phyloP scores from a whole-genome alignment of 805 yeast species.

The Ogataea nitratoaversa region DNA sequence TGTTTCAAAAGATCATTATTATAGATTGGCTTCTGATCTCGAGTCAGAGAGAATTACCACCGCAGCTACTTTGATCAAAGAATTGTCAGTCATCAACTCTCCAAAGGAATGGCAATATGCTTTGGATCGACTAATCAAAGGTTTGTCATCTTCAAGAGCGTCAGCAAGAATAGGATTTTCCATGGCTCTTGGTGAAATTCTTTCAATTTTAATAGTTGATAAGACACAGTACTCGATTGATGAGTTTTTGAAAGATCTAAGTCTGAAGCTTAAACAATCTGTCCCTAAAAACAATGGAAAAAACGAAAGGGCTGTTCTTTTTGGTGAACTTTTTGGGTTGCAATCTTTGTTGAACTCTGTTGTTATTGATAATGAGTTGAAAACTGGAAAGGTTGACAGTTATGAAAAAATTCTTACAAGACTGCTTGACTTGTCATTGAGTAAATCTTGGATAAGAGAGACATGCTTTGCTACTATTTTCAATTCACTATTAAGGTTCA shows the following conservation, averaged over 20 bases:
- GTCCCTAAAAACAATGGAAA: constrained; percentile 60
- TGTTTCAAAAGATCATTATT: constrained; percentile 73
- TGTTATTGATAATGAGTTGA: constrained; percentile 27
- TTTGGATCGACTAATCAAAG: constrained; percentile 69
- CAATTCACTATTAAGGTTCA: constrained; percentile 38
- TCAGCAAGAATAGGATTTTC: constrained; percentile 86
- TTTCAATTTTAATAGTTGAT: constrained; percentile 30
- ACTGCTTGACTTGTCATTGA: constrained; percentile 52
- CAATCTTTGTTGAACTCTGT: constrained; percentile 66
- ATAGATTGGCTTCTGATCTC: constrained; percentile 70
- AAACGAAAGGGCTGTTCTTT: constrained; percentile 72
- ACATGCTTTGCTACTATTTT: constrained; percentile 69
- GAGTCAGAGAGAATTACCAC: constrained; percentile 69
- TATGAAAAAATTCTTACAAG: constrained; percentile 39
- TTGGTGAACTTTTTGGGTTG: constrained; percentile 82
- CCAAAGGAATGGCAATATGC: constrained; percentile 78
- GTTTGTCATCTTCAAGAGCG: constrained; percentile 76
- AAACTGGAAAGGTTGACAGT: constrained; percentile 23
- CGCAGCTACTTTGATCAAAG: constrained; percentile 61
- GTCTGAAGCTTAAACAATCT: constrained; percentile 33
- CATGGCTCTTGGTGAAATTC: constrained; percentile 74
- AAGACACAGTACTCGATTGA: constrained; percentile 34
- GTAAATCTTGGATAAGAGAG: constrained; percentile 85
- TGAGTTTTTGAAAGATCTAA: constrained; percentile 34
- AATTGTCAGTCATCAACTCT: constrained; percentile 42